Conservation (phyloP, 2,329 filamentous ascomycete genomes). For the Pseudopyricularia cyperi region DNA sequence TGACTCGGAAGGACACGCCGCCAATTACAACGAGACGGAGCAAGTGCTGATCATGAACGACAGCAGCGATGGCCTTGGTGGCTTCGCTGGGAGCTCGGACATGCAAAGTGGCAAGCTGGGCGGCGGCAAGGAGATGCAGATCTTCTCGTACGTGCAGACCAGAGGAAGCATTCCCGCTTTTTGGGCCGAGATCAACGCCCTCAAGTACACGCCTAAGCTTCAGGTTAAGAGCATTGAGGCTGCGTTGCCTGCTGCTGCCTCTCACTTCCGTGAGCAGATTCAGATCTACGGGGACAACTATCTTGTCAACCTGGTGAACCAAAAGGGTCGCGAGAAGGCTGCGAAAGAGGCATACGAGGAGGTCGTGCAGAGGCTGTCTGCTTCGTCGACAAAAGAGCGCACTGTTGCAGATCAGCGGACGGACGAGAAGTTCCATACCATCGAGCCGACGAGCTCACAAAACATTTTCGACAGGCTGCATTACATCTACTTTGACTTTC, state of each 20-base stretch:
- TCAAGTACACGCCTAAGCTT: slow-evolving; percentile 83
- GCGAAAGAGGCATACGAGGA: slow-evolving; percentile 93
- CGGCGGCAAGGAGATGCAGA: slow-evolving; percentile 65
- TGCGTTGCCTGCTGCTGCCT: slow-evolving; percentile 63
- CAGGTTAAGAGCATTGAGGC: slow-evolving; percentile 77
- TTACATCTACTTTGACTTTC: slow-evolving; percentile 98
- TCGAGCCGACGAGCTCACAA: slow-evolving; percentile 44
- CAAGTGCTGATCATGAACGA: slow-evolving; percentile 88
- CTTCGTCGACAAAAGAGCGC: slow-evolving; percentile 54
- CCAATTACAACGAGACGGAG: slow-evolving; percentile 98
- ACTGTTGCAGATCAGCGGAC: slow-evolving; percentile 54
- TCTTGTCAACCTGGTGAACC: slow-evolving; percentile 93
- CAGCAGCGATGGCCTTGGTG: slow-evolving; percentile 54
- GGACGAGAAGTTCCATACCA: slow-evolving; percentile 67
- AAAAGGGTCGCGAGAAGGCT: slow-evolving; percentile 77
- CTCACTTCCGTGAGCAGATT: slow-evolving; percentile 91
- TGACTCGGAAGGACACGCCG: slow-evolving; percentile 87
- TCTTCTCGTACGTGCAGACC: slow-evolving; percentile 91
- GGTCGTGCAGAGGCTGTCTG: slow-evolving; percentile 65
- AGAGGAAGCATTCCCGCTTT: slow-evolving; percentile 90
- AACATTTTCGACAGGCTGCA: slow-evolving; percentile 68
- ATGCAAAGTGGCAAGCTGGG: slow-evolving; percentile 62
- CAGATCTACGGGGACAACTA: slow-evolving; percentile 91
- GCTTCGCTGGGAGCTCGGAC: slow-evolving; percentile 64
- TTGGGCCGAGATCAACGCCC: slow-evolving; percentile 91